These are phyloP conservation scores for Populus tremula DNA, from an alignment of 345 rosid genomes.

Conservation along the genomic window DNA sequence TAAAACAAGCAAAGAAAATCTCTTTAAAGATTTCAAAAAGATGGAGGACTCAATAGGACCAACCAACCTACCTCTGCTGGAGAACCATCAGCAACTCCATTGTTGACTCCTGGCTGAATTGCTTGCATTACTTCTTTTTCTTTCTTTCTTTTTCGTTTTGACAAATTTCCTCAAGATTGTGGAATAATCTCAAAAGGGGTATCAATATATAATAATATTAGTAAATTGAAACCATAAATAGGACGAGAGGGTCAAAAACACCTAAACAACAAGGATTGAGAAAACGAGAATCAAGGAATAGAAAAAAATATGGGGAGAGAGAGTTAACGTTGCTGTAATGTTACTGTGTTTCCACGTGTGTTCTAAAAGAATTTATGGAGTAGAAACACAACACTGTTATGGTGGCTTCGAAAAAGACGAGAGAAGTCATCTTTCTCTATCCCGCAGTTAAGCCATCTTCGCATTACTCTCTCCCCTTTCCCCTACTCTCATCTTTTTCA, in stretches of 20 bases:
- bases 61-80: slow-evolving; percentile 10
- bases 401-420: neutral
- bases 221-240: neutral
- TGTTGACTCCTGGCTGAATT: neutral
- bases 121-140: slow-evolving; percentile 10
- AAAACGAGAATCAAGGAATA: neutral
- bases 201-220: neutral
- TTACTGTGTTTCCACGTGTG: neutral
- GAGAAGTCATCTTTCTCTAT: neutral
- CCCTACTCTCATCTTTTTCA: neutral
- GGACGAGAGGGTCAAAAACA: neutral
- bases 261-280: neutral
- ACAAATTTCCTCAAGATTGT: neutral
- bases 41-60: neutral
- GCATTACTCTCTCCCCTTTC: neutral
- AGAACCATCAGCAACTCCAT: slow-evolving; percentile 11
- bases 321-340: neutral
- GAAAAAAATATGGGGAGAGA: neutral
- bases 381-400: neutral
- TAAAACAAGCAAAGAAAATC: neutral
- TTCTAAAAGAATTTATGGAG: neutral
- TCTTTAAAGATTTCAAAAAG: neutral
- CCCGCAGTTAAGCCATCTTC: neutral
- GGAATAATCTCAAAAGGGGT: neutral
- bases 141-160: neutral